Percentiles rank a stretch among this genome's conserved stretches.
phyloP scores from a whole-genome alignment of 148 eudicot genomes.

The Camellia sinensis region DNA sequence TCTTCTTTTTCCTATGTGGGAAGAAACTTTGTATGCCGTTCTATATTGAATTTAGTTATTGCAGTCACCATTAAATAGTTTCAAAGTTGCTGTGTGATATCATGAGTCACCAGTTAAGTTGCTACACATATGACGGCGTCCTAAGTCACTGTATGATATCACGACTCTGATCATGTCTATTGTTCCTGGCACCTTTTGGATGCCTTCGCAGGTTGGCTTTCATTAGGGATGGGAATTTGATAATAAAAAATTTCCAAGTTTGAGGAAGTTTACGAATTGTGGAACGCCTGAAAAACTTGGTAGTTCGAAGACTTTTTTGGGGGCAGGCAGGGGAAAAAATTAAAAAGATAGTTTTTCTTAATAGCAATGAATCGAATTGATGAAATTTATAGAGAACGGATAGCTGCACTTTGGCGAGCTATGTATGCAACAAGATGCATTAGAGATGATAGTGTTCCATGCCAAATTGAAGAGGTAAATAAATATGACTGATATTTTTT shows the following conservation, averaged over 20 bases:
- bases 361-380: slow-evolving; percentile 40
- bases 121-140: too few relatives aligned
- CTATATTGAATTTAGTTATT: too few relatives aligned
- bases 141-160: neutral
- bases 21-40: too few relatives aligned
- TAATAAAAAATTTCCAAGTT: neutral
- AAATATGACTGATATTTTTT: neutral
- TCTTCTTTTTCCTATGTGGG: too few relatives aligned
- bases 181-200: neutral
- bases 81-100: too few relatives aligned
- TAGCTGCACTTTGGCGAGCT: slow-evolving; percentile 48
- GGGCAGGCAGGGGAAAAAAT: neutral
- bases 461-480: slow-evolving; percentile 78
- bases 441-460: slow-evolving; percentile 58
- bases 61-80: too few relatives aligned
- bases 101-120: too few relatives aligned
- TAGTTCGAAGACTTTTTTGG: neutral
- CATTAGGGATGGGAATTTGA: neutral
- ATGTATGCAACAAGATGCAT: slow-evolving; percentile 34
- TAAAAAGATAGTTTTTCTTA: neutral
- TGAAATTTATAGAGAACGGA: slow-evolving; percentile 33
- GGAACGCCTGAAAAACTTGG: neutral
- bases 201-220: neutral
- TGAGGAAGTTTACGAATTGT: neutral
- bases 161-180: neutral